A percentile compares a stretch with the other conserved stretches of the same genome.
Conservation (phyloP, 129 eudicot genomes). For the Tagetes erecta region DNA sequence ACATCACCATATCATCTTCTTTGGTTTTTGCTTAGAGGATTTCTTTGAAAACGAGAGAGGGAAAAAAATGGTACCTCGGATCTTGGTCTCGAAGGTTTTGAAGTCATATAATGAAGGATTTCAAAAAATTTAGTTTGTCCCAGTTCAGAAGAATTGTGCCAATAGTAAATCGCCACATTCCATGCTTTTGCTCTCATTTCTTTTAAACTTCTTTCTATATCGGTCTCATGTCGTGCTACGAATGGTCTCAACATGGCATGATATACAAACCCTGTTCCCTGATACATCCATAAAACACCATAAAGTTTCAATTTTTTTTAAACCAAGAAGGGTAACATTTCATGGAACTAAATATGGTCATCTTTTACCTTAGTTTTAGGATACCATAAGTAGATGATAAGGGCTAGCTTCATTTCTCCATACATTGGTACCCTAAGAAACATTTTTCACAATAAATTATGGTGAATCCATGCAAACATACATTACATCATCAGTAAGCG, state of each 20-base stretch:
- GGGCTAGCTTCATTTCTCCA: constrained; percentile 81
- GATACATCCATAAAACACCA: constrained; percentile 11
- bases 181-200: constrained; percentile 71
- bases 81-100: constrained; percentile 46
- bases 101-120: constrained; percentile 52
- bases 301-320: constrained; percentile 15
- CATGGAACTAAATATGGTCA: not conserved
- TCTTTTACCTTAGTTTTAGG: constrained; percentile 81
- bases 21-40: constrained; percentile 29
- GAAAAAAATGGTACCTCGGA: constrained; percentile 52
- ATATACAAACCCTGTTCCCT: constrained; percentile 81
- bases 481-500: not conserved
- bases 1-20: constrained; percentile 30
- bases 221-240: constrained; percentile 68
- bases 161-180: constrained; percentile 80
- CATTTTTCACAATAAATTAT: constrained; percentile 2
- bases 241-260: constrained; percentile 67
- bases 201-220: constrained; percentile 62
- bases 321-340: not conserved
- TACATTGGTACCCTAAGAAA: constrained; percentile 84
- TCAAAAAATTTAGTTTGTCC: constrained; percentile 69
- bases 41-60: constrained; percentile 31
- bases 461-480: constrained; percentile 9
- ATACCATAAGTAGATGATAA: constrained; percentile 89
- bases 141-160: constrained; percentile 77